Evolutionary conservation across 345 rosid species (phyloP).

Genomic region (Rhizophora apiculata): DNA sequence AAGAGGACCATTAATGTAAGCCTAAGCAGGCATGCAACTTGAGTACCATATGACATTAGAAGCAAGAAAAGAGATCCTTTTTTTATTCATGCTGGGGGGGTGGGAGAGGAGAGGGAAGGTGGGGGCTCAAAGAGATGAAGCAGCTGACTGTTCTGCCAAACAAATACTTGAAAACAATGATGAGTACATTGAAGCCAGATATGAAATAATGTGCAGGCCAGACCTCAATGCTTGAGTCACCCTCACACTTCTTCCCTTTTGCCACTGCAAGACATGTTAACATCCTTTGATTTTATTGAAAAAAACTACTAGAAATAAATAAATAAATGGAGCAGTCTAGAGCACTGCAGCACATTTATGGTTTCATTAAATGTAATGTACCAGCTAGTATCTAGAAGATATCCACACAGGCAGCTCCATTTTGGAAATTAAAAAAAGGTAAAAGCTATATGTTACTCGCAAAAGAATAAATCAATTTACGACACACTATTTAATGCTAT

Average conservation of each 20-base stretch:
- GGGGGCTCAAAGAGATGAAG: too few relatives aligned
- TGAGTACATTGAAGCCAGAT: background rate
- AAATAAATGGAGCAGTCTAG: background rate
- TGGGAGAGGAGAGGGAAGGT: too few relatives aligned
- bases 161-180: background rate
- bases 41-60: too few relatives aligned
- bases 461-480: background rate
- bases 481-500: background rate
- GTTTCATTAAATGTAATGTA: background rate
- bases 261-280: conserved; percentile 46
- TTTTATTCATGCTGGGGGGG: too few relatives aligned
- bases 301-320: too few relatives aligned
- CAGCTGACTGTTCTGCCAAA: background rate
- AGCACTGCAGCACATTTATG: background rate
- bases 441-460: background rate
- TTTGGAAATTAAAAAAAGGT: background rate
- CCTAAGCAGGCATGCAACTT: background rate
- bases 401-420: background rate
- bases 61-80: too few relatives aligned
- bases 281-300: background rate
- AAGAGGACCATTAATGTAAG: background rate
- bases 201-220: conserved; percentile 25
- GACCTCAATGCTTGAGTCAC: conserved; percentile 76
- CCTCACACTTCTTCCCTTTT: conserved; percentile 82
- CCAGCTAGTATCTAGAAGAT: background rate